These are phyloP conservation scores for Coniella vitis DNA, from an alignment of 2,329 filamentous ascomycete genomes.

Conservation along the genomic window DNA sequence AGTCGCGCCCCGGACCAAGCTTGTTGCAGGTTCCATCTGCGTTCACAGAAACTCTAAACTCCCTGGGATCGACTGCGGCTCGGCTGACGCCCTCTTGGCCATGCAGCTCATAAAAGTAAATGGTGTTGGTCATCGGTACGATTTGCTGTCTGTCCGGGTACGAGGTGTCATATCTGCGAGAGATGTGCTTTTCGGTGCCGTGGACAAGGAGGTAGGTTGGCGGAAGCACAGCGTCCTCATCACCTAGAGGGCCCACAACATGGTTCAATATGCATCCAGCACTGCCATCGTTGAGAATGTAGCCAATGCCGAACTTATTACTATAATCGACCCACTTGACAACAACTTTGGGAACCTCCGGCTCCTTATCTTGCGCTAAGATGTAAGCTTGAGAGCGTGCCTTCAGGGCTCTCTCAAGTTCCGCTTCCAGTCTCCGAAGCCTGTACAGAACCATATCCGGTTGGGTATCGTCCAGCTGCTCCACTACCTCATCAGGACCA, in stretches of 20 bases:
- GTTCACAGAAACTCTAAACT: conserved; percentile 49
- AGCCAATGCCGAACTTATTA: conserved; percentile 78
- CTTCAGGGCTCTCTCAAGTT: conserved; percentile 57
- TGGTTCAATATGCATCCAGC: conserved; percentile 63
- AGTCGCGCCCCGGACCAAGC: conserved; percentile 55
- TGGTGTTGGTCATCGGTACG: conserved; percentile 55
- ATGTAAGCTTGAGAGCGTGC: conserved; percentile 56
- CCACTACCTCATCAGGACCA: conserved; percentile 44
- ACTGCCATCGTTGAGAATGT: conserved; percentile 75
- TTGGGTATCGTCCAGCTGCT: conserved; percentile 44
- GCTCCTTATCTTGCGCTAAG: conserved; percentile 44
- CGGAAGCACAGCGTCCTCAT: conserved; percentile 48
- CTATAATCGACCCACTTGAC: conserved; percentile 87
- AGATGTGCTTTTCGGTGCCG: conserved; percentile 64
- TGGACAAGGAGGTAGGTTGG: conserved; percentile 67
- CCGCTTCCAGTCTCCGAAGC: conserved; percentile 49
- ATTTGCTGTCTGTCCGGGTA: conserved; percentile 55
- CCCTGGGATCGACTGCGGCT: conserved; percentile 57
- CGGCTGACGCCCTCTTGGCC: conserved; percentile 56
- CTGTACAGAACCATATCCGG: conserved; percentile 52
- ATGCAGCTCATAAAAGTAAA: conserved; percentile 71
- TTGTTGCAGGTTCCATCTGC: conserved; percentile 54
- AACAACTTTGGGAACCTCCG: conserved; percentile 56
- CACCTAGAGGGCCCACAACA: conserved; percentile 45
- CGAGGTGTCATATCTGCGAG: conserved; percentile 48